Conservation (phyloP, 495 filamentous ascomycete genomes). For the Aspergillus sparsus region DNA sequence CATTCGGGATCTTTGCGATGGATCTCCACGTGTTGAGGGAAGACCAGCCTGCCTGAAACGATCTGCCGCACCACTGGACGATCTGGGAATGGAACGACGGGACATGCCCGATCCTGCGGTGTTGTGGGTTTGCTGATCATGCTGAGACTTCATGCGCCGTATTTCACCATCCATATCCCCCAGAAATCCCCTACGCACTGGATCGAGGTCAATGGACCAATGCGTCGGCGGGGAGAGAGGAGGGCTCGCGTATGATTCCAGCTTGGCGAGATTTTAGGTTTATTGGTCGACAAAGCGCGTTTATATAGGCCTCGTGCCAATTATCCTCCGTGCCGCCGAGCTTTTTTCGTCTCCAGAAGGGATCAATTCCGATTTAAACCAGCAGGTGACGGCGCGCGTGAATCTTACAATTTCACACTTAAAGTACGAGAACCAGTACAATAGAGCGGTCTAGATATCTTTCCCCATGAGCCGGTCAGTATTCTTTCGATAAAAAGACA, state of each 20-base stretch:
- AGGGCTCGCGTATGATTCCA: conserved; percentile 60
- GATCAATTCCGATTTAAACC: conserved; percentile 15
- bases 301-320: no score
- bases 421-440: conserved; percentile 18
- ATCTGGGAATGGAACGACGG: conserved; percentile 24
- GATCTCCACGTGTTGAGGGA: conserved; percentile 40
- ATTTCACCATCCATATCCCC: conserved; percentile 72
- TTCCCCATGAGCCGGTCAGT: conserved; percentile 14
- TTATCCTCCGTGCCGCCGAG: no score
- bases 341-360: conserved; percentile 14
- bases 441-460: conserved; percentile 21
- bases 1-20: conserved; percentile 38
- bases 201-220: conserved; percentile 50
- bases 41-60: conserved; percentile 40
- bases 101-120: conserved; percentile 28
- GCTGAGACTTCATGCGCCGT: conserved; percentile 61
- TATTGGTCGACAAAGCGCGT: no score
- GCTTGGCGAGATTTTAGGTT: conserved; percentile 42
- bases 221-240: conserved; percentile 61
- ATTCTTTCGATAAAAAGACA: not conserved
- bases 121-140: conserved; percentile 56
- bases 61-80: conserved; percentile 33
- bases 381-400: conserved; percentile 23
- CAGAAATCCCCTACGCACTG: conserved; percentile 44
- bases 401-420: conserved; percentile 21